Evolutionary conservation across 179 eudicot species (phyloP).

Genomic region (Patellifolia procumbens): DNA sequence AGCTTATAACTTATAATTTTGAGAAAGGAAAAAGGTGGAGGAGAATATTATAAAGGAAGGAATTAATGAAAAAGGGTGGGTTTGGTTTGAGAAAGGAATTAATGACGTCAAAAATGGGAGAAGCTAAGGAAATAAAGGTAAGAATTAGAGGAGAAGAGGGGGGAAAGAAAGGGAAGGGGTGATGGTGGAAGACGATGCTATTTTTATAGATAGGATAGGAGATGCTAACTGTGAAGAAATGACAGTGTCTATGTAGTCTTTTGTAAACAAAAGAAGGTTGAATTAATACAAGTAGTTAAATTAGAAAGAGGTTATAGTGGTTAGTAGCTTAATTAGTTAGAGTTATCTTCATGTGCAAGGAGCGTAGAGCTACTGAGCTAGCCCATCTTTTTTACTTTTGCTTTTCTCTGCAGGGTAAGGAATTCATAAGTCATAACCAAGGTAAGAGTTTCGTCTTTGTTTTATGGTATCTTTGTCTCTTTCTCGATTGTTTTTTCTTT

Average conservation of each 20-base stretch:
- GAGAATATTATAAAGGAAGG: background rate
- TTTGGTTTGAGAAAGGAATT: background rate
- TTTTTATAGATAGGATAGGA: no score
- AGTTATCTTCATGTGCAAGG: conserved; percentile 59
- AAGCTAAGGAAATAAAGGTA: background rate
- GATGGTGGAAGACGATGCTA: background rate
- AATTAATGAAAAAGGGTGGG: background rate
- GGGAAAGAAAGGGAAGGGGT: conserved; percentile 18
- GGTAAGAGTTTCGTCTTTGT: no score
- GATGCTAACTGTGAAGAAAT: no score
- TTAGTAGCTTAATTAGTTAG: no score
- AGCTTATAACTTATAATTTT: no score
- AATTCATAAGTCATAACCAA: background rate
- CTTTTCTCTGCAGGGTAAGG: background rate
- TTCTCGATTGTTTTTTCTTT: background rate
- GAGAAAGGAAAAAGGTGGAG: background rate
- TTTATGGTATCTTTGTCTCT: background rate
- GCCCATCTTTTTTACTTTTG: background rate
- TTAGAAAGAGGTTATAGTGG: background rate
- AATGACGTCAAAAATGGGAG: background rate
- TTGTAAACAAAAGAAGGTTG: background rate
- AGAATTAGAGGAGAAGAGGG: background rate
- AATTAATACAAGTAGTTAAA: background rate
- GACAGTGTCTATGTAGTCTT: no score
- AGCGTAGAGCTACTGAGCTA: background rate